Evolutionary conservation across 352 stramenopile genomes (phyloP).

Genomic region (Lagenidium sp.): DNA sequence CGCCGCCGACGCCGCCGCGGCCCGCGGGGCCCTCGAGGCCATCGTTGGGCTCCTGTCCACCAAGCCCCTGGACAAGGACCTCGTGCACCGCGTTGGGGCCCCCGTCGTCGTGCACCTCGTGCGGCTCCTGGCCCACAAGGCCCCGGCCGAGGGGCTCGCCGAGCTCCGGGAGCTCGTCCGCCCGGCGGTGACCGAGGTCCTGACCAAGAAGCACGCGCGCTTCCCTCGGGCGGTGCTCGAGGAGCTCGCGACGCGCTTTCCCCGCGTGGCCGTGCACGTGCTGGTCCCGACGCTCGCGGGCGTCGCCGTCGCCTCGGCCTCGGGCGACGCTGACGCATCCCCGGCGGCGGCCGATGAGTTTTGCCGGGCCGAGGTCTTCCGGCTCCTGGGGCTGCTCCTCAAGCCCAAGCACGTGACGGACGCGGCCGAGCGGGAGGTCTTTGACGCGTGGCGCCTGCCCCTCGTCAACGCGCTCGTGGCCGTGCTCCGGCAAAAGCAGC

Average conservation of each 20-base stretch:
- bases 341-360: conserved; percentile 48
- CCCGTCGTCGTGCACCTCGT: conserved; percentile 52
- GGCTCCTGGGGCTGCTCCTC: conserved; percentile 51
- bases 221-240: conserved; percentile 66
- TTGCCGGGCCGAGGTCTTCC: conserved; percentile 69
- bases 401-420: conserved; percentile 42
- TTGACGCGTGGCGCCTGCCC: conserved; percentile 19
- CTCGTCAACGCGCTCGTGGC: conserved; percentile 36
- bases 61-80: conserved; percentile 51
- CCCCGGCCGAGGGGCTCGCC: neutral
- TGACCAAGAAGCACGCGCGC: conserved; percentile 79
- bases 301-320: conserved; percentile 23
- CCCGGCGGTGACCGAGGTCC: conserved; percentile 31
- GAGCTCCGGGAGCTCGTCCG: conserved; percentile 21
- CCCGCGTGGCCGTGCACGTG: conserved; percentile 36
- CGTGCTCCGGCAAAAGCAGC: conserved; percentile 25
- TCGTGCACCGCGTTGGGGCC: conserved; percentile 45
- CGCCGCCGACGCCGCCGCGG: conserved; percentile 16
- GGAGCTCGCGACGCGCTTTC: conserved; percentile 48
- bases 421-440: conserved; percentile 21
- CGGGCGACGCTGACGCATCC: conserved; percentile 16
- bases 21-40: conserved; percentile 22
- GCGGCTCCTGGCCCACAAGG: conserved; percentile 21
- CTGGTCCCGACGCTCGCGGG: conserved; percentile 42
- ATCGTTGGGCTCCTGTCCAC: conserved; percentile 35